These are phyloP conservation scores for Arabidopsis thaliana DNA, from an alignment of 345 rosid genomes.

Conservation along the genomic window DNA sequence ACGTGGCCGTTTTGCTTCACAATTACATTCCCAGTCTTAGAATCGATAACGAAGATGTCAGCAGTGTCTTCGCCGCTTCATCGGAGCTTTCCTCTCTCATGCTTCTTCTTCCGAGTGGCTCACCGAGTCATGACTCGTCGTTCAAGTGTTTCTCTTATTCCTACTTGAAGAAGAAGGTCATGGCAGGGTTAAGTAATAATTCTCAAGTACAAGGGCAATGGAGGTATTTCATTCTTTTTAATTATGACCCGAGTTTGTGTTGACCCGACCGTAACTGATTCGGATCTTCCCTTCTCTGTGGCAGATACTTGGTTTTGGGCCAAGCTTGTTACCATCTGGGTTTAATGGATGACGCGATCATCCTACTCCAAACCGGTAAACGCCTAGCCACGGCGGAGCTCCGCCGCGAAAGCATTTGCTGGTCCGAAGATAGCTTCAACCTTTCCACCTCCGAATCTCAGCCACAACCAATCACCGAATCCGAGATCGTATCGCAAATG, in stretches of 20 bases:
- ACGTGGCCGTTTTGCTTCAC: constrained; percentile 10
- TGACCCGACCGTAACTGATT: constrained; percentile 19
- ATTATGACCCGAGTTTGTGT: neutral
- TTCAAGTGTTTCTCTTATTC: constrained; percentile 86
- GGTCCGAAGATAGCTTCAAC: constrained; percentile 87
- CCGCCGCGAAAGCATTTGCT: constrained; percentile 82
- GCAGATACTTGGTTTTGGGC: constrained; percentile 81
- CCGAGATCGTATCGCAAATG: constrained; percentile 63
- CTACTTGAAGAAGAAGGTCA: constrained; percentile 84
- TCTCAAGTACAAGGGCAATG: constrained; percentile 82
- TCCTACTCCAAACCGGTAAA: constrained; percentile 88
- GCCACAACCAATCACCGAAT: constrained; percentile 42
- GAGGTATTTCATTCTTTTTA: constrained; percentile 53
- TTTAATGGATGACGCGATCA: constrained; percentile 96
- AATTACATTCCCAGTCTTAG: neutral
- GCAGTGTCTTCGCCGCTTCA: neutral
- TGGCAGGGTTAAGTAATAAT: constrained; percentile 77
- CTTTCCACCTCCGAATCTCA: constrained; percentile 56
- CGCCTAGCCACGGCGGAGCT: constrained; percentile 94
- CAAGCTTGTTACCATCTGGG: constrained; percentile 95
- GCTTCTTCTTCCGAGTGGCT: constrained; percentile 23
- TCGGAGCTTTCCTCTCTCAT: neutral
- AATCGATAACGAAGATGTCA: neutral
- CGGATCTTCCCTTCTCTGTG: constrained; percentile 25
- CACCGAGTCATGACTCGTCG: constrained; percentile 54